These are phyloP conservation scores for Arachis stenosperma DNA, from an alignment of 306 rosid genomes.

Conservation along the genomic window DNA sequence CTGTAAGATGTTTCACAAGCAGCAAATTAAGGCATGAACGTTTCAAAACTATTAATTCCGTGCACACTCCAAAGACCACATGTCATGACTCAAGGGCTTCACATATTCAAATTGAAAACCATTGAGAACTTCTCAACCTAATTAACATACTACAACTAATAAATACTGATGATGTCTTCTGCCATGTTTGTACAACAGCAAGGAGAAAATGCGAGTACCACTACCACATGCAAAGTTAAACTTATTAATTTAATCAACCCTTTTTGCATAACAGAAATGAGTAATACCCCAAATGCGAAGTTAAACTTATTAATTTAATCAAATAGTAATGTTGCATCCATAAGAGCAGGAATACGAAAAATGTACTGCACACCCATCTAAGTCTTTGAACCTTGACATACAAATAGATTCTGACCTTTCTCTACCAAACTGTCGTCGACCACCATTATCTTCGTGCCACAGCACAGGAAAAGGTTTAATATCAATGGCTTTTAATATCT, in stretches of 20 bases:
- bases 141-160: conserved; percentile 18
- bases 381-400: neutral
- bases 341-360: conserved; percentile 25
- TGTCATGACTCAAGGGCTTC: conserved; percentile 28
- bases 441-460: conserved; percentile 91
- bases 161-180: conserved; percentile 23
- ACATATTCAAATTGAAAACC: conserved; percentile 23
- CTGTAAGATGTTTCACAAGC: conserved; percentile 51
- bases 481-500: conserved; percentile 75
- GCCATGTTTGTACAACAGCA: neutral
- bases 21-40: conserved; percentile 31
- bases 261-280: neutral
- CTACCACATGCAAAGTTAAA: conserved; percentile 21
- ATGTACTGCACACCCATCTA: conserved; percentile 18
- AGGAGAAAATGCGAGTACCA: neutral
- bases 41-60: conserved; percentile 1
- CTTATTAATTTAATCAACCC: conserved; percentile 4
- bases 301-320: conserved; percentile 13
- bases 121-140: conserved; percentile 13
- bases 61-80: conserved; percentile 16
- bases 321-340: conserved; percentile 16
- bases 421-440: conserved; percentile 73
- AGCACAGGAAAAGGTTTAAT: conserved; percentile 76
- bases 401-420: conserved; percentile 66
- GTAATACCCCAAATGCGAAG: neutral